Conservation (phyloP, 768 basidiomycete genomes). For the Rhizopogon salebrosus region DNA sequence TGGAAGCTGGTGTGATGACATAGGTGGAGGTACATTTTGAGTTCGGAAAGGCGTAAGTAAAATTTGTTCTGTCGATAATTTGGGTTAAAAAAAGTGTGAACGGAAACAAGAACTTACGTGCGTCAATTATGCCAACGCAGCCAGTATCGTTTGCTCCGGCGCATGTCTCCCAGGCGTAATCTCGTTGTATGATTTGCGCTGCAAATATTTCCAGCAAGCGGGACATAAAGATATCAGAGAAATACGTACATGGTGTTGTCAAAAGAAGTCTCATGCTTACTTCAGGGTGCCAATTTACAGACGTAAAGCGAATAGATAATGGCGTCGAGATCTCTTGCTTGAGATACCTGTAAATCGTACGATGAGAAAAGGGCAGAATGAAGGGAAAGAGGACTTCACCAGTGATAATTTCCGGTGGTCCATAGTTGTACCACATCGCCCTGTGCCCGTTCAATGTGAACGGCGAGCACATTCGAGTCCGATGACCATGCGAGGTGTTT, state of each 20-base stretch:
- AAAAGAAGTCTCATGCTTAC: slow-evolving; percentile 57
- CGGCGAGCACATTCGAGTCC: slow-evolving; percentile 77
- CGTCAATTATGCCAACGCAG: slow-evolving; percentile 85
- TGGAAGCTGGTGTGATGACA: slow-evolving; percentile 63
- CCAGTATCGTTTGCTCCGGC: slow-evolving; percentile 77
- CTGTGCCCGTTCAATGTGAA: slow-evolving; percentile 73
- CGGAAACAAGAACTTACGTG: slow-evolving; percentile 47
- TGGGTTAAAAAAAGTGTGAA: neutral
- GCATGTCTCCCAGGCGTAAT: slow-evolving; percentile 78
- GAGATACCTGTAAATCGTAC: slow-evolving; percentile 60
- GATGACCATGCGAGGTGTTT: slow-evolving; percentile 81
- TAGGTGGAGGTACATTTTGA: slow-evolving; percentile 98
- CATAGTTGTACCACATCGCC: slow-evolving; percentile 89
- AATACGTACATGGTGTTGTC: slow-evolving; percentile 56
- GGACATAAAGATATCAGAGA: neutral
- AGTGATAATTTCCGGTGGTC: slow-evolving; percentile 93
- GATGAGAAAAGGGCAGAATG: neutral
- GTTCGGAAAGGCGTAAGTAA: slow-evolving; percentile 90
- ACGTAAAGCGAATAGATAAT: slow-evolving; percentile 55
- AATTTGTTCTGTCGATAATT: slow-evolving; percentile 46
- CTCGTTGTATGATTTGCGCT: slow-evolving; percentile 55
- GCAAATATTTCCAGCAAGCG: neutral
- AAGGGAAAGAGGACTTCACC: slow-evolving; percentile 38
- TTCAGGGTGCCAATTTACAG: slow-evolving; percentile 87
- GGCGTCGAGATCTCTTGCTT: slow-evolving; percentile 80